These are phyloP conservation scores for Aspergillus saccharolyticus DNA, from an alignment of 495 filamentous ascomycete genomes.

Conservation along the genomic window DNA sequence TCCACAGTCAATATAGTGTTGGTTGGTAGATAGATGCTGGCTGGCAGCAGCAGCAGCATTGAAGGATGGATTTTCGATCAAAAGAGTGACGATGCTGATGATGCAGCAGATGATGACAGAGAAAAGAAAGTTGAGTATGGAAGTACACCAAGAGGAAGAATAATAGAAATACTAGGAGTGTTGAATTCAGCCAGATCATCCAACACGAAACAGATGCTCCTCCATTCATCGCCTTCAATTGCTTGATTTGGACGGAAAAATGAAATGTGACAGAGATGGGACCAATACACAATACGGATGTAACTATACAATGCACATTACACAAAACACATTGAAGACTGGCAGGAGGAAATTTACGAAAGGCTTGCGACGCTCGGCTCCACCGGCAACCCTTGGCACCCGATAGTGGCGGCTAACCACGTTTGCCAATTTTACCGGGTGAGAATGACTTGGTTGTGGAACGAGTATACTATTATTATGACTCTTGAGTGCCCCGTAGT, in stretches of 20 bases:
- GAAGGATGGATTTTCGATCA: background rate
- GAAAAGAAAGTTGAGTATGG: background rate
- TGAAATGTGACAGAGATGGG: background rate
- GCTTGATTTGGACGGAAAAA: background rate
- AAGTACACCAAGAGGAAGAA: background rate
- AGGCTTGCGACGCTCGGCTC: slow-evolving; percentile 17
- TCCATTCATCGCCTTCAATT: background rate
- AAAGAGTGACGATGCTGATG: background rate
- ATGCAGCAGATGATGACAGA: background rate
- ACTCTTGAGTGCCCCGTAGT: no score
- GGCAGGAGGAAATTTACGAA: no score
- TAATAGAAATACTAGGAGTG: no score
- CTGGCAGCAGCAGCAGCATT: background rate
- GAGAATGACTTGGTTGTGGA: no score
- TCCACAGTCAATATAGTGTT: no score
- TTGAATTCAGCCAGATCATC: slow-evolving; percentile 2
- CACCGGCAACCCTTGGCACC: slow-evolving; percentile 2
- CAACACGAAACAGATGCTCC: background rate
- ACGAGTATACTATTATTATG: no score
- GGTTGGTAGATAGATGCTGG: no score
- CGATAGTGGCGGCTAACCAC: no score
- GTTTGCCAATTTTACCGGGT: no score
- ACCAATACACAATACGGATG: background rate
- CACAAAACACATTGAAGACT: no score
- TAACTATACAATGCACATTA: background rate